Percentiles rank a stretch among this genome's conserved stretches.
phyloP scores from a whole-genome alignment of 2,329 filamentous ascomycete species.

The Penicillium brevicompactum region DNA sequence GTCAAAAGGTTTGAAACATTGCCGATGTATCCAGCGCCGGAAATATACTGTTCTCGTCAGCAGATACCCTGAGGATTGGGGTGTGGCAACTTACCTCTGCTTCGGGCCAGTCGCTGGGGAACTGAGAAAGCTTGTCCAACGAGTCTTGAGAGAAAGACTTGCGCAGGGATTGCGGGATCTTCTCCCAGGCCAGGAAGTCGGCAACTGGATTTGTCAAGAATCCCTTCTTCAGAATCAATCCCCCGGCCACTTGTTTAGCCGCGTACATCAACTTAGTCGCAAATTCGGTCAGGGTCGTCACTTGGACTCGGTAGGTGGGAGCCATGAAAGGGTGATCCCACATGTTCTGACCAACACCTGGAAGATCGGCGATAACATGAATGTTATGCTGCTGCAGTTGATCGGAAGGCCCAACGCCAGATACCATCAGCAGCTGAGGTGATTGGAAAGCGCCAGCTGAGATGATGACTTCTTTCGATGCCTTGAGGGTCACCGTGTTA shows the following conservation, averaged over 20 bases:
- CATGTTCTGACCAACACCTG: constrained; percentile 42
- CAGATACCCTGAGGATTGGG: not conserved
- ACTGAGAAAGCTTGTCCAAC: constrained; percentile 19
- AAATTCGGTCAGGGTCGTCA: constrained; percentile 26
- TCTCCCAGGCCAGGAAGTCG: constrained; percentile 36
- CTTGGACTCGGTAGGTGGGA: constrained; percentile 29
- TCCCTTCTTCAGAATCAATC: constrained; percentile 18
- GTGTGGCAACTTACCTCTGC: constrained; percentile 26
- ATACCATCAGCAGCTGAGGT: constrained; percentile 56
- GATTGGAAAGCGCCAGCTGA: constrained; percentile 57
- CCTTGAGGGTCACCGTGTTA: constrained; percentile 41
- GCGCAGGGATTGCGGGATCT: constrained; percentile 29
- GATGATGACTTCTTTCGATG: constrained; percentile 54
- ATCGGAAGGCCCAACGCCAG: constrained; percentile 49
- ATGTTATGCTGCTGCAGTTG: constrained; percentile 30
- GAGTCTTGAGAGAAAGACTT: constrained; percentile 20
- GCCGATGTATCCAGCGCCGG: constrained; percentile 26
- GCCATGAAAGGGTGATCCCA: constrained; percentile 37
- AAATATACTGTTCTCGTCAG: constrained; percentile 24
- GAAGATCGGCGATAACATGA: constrained; percentile 28
- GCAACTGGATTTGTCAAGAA: constrained; percentile 27
- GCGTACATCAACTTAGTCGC: constrained; percentile 18
- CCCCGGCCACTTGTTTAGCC: constrained; percentile 10
- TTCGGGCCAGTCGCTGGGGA: constrained; percentile 41
- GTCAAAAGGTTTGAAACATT: constrained; percentile 22